Conservation (phyloP, 495 filamentous ascomycete genomes). For the Jackrogersella minutella region DNA sequence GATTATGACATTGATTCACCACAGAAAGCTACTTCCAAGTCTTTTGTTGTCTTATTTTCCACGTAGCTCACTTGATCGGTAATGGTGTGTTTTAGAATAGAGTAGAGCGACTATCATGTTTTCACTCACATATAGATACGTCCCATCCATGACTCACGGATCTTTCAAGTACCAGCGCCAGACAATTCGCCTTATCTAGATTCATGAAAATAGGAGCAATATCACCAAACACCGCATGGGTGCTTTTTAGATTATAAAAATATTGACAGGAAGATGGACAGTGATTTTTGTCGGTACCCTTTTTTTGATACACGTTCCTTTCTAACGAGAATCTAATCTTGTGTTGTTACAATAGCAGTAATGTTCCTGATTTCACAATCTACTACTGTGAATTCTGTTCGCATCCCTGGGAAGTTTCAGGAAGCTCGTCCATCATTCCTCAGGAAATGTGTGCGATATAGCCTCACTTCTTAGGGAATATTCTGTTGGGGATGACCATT, state of each 20-base stretch:
- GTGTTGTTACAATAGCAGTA: too few relatives aligned
- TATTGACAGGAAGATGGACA: too few relatives aligned
- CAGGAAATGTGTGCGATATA: neutral
- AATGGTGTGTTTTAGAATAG: neutral
- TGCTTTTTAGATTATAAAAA: too few relatives aligned
- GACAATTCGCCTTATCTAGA: too few relatives aligned
- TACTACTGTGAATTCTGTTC: neutral
- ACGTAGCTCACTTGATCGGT: neutral
- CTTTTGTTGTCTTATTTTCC: neutral
- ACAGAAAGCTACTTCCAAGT: neutral
- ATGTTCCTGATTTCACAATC: too few relatives aligned
- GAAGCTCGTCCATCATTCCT: neutral
- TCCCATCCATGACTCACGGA: too few relatives aligned
- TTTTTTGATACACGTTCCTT: too few relatives aligned
- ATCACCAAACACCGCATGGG: too few relatives aligned
- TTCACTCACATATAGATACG: neutral
- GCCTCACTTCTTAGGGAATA: neutral
- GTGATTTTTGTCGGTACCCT: too few relatives aligned
- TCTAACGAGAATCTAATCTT: too few relatives aligned
- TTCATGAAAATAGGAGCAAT: too few relatives aligned
- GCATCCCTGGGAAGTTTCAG: neutral
- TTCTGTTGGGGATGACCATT: neutral
- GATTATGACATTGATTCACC: neutral
- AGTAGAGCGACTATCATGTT: neutral
- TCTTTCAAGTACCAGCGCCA: too few relatives aligned